Evolutionary conservation across 305 asterid species (phyloP), one percentile per base, ranked within the genome.

Genomic region (Fraxinus sp.): DNA sequence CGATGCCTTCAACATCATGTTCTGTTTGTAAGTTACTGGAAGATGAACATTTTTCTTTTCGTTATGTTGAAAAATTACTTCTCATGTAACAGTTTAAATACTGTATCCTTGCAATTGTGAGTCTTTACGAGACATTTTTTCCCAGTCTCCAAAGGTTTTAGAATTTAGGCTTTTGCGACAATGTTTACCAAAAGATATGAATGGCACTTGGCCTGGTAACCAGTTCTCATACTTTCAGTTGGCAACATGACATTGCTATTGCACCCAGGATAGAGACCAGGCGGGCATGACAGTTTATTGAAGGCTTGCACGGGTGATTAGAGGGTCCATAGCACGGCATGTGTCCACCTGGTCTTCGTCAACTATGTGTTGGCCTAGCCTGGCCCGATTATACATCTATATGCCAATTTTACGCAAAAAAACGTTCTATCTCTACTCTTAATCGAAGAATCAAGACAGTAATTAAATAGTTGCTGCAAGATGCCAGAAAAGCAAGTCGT

Each of bases 1-100:
- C 18, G 90, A 88, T 73, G 89, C 89, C 55, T 94, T 94, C 86
- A 85, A 84, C 85, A 81, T 90, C 36, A 88, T 91, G 94, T 91
- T 94, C 86, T 91, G 95, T 83, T 86, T 92, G 85, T 93, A 84
- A 80, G 18, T 79, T 46, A 41, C 39, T 14, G 32, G 20, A 52
- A 18, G 46, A 14, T 41, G 77, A 20, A 24, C 71, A 22, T 24
- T 74, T 46, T 33, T 9, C 26, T 76, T 83, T 76, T 14, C 30
- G 16, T 11, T 49, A 39, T 76, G 52, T 35, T 26, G 72, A 41
- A 52, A 70, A 52, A 20, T 30, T 39, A 35, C 41, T 30, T 70
- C 20, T 11, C 35, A 0, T 28, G 41, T 28, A 30, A 13, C 11
- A 70, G 18, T 32, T 70, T 70, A n/a, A 70, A 30, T 30, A 13